These are phyloP conservation scores for Scheffersomyces parashehatae DNA, from an alignment of 1,139 yeast species.

Conservation along the genomic window DNA sequence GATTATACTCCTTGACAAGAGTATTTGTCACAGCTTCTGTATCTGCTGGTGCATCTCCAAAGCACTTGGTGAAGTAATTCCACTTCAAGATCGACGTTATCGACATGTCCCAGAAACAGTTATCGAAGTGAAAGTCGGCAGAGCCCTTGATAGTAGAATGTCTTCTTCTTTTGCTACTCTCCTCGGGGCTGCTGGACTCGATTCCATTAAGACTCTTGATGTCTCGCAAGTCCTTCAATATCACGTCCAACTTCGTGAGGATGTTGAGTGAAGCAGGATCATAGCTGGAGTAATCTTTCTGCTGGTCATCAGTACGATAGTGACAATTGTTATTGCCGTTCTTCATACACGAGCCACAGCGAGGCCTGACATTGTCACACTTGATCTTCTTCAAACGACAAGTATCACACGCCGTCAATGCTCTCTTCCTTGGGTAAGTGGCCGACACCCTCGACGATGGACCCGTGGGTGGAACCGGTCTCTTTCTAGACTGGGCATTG, in stretches of 20 bases:
- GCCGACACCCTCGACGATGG: constrained; percentile 11
- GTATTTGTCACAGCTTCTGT: constrained; percentile 11
- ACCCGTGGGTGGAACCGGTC: constrained; percentile 7
- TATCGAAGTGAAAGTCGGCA: constrained; percentile 12
- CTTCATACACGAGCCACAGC: constrained; percentile 49
- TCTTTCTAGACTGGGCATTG: constrained; percentile 5
- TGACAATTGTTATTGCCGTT: constrained; percentile 34
- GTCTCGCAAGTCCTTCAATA: constrained; percentile 26
- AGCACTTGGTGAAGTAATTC: constrained; percentile 24
- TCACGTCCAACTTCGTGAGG: constrained; percentile 30
- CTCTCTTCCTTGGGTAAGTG: constrained; percentile 33
- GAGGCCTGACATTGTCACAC: constrained; percentile 54
- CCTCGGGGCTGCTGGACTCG: constrained; percentile 3
- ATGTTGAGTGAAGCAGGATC: constrained; percentile 30
- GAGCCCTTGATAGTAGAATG: background rate
- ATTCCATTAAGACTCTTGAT: constrained; percentile 6
- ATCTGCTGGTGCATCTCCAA: constrained; percentile 17
- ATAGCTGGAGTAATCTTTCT: constrained; percentile 22
- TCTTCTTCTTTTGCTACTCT: background rate
- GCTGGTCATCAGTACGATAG: constrained; percentile 31
- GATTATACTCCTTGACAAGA: constrained; percentile 20
- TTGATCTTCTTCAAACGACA: constrained; percentile 49
- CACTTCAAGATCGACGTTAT: constrained; percentile 38
- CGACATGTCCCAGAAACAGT: constrained; percentile 43
- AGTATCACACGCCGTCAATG: constrained; percentile 49